Evolutionary conservation across 306 rosid genomes (phyloP).

Genomic region (Cucumis melo): DNA sequence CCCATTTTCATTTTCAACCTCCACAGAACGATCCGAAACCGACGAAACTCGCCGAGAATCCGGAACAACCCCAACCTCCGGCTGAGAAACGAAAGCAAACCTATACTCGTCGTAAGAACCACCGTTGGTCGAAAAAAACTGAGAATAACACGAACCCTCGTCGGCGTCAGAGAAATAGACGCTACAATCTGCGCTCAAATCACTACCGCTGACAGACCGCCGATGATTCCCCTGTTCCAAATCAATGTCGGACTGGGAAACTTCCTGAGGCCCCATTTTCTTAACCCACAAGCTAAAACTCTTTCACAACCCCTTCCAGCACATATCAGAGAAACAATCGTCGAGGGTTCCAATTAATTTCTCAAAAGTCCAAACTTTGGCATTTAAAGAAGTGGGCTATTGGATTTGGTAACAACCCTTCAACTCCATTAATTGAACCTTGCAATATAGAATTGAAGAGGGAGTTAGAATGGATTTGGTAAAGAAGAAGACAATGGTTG

Average conservation of each 20-base stretch:
- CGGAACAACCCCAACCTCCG: constrained; percentile 34
- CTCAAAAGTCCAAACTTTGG: constrained; percentile 5
- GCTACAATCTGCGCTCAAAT: constrained; percentile 45
- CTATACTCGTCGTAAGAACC: constrained; percentile 77
- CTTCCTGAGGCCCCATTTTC: constrained; percentile 27
- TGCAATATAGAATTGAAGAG: constrained; percentile 3
- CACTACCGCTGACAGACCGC: constrained; percentile 38
- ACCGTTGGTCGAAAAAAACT: constrained; percentile 73
- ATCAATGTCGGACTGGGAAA: constrained; percentile 57
- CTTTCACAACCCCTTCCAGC: neutral
- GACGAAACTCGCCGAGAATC: constrained; percentile 57
- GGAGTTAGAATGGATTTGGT: neutral
- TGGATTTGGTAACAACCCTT: constrained; percentile 40
- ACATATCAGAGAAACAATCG: neutral
- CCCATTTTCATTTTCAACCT: constrained; percentile 43
- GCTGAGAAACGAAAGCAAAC: constrained; percentile 42
- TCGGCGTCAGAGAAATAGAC: constrained; percentile 77
- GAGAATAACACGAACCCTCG: constrained; percentile 75
- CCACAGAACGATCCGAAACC: constrained; percentile 53
- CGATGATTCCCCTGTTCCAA: constrained; percentile 49
- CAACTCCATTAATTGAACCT: constrained; percentile 29
- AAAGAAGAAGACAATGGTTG: constrained; percentile 12
- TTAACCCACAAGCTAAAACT: constrained; percentile 19
- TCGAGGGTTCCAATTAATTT: neutral
- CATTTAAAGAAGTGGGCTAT: constrained; percentile 22